Conservation (phyloP, 2,329 filamentous ascomycete species). For the Claviceps sp. region DNA sequence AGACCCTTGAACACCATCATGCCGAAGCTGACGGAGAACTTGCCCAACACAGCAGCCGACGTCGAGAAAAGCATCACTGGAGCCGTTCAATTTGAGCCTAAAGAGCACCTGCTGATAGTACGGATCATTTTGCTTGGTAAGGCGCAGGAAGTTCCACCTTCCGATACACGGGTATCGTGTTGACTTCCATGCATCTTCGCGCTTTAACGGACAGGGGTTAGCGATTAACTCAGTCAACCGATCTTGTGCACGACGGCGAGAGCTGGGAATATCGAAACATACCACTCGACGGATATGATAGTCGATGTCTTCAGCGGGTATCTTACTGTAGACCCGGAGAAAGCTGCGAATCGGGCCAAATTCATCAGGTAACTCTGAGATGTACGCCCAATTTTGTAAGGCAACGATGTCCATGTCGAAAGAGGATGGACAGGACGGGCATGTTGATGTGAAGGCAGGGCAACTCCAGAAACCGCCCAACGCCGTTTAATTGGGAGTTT, state of each 20-base stretch:
- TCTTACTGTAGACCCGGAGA: conserved; percentile 25
- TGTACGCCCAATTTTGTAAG: conserved; percentile 22
- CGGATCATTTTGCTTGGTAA: conserved; percentile 27
- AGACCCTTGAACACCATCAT: conserved; percentile 33
- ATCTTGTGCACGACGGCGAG: background rate
- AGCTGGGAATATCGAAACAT: background rate
- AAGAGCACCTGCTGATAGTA: conserved; percentile 29
- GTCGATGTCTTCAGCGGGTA: conserved; percentile 22
- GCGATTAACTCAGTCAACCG: background rate
- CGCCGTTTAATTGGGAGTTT: too few species aligned
- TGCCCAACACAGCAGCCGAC: conserved; percentile 39
- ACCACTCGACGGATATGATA: conserved; percentile 22
- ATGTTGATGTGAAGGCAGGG: background rate
- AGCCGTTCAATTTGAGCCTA: conserved; percentile 25
- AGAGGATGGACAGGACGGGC: background rate
- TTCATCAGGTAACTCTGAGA: conserved; percentile 23
- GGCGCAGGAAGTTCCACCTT: conserved; percentile 35
- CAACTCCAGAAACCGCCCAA: background rate
- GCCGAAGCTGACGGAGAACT: conserved; percentile 33
- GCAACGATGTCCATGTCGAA: conserved; percentile 22
- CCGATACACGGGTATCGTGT: conserved; percentile 32
- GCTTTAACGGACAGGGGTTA: conserved; percentile 16
- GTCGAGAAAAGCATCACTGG: conserved; percentile 30
- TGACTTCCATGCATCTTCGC: conserved; percentile 32
- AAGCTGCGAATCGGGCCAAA: conserved; percentile 23